Conservation (phyloP, 257 asterid genomes). For the Phtheirospermum japonicum region DNA sequence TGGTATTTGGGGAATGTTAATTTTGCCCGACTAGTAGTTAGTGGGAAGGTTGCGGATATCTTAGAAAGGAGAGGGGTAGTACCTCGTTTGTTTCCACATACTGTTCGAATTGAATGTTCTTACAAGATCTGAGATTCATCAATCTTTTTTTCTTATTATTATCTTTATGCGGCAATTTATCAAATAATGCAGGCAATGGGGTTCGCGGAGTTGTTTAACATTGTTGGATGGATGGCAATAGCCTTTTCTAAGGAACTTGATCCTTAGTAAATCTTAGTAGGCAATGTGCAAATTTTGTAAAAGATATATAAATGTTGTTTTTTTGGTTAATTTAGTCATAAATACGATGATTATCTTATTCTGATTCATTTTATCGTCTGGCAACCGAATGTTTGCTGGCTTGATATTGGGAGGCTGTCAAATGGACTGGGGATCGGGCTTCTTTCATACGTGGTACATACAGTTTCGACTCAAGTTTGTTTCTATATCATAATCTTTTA, state of each 20-base stretch:
- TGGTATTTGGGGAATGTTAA: no score
- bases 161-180: no score
- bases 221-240: no score
- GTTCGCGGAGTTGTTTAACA: constrained; percentile 66
- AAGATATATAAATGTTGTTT: background rate
- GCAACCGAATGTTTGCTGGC: constrained; percentile 78
- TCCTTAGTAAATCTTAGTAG: no score
- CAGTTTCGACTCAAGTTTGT: background rate
- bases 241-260: constrained; percentile 59
- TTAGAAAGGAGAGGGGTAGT: constrained; percentile 76
- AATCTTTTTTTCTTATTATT: no score
- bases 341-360: no score
- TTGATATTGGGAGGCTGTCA: constrained; percentile 69
- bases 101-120: no score
- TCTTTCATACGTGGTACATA: constrained; percentile 70
- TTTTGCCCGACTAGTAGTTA: no score
- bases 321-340: background rate
- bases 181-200: constrained; percentile 71
- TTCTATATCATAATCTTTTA: background rate
- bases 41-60: constrained; percentile 85
- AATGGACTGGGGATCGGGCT: constrained; percentile 79
- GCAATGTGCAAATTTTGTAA: background rate
- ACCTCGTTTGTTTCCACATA: background rate
- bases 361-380: no score
- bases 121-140: no score